A percentile compares a stretch with the other conserved stretches of the same genome.
Conservation (phyloP, 371 early-diverging fungal species). For the Mortierella polycephala region DNA sequence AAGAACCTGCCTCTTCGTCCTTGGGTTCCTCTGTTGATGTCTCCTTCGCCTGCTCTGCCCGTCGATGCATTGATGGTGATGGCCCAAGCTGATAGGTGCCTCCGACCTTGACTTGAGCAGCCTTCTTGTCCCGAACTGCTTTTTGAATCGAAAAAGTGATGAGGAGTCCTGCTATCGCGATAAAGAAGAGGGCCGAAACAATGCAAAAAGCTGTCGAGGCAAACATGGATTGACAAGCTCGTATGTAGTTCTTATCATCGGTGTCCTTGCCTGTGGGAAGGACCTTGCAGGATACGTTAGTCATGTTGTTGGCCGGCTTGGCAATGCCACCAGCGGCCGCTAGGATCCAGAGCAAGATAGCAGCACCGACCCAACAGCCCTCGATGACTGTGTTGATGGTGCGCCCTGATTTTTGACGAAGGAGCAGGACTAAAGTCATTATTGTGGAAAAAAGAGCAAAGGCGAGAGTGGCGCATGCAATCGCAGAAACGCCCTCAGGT, state of each 20-base stretch:
- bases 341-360: constrained; percentile 33
- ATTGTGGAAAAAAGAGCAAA: constrained; percentile 41
- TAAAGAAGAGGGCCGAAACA: constrained; percentile 35
- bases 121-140: constrained; percentile 20
- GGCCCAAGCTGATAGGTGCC: constrained; percentile 22
- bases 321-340: constrained; percentile 48
- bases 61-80: constrained; percentile 30
- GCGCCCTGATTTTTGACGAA: constrained; percentile 48
- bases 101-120: constrained; percentile 22
- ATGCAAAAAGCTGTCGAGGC: constrained; percentile 47
- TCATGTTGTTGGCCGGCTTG: constrained; percentile 49
- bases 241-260: constrained; percentile 40
- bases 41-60: constrained; percentile 20
- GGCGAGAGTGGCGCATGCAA: constrained; percentile 40
- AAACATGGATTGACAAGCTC: constrained; percentile 51
- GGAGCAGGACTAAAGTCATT: constrained; percentile 24
- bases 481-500: constrained; percentile 28
- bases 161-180: constrained; percentile 20
- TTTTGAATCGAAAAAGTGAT: constrained; percentile 24
- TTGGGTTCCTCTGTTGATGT: constrained; percentile 20
- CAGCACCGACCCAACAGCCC: constrained; percentile 44
- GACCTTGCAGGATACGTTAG: constrained; percentile 32
- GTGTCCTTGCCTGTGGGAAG: constrained; percentile 32
- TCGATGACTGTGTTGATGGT: constrained; percentile 34
- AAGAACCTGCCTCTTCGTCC: constrained; percentile 25